Evolutionary conservation across 108 stramenopile species (phyloP).

Genomic region (Seminavis robusta): DNA sequence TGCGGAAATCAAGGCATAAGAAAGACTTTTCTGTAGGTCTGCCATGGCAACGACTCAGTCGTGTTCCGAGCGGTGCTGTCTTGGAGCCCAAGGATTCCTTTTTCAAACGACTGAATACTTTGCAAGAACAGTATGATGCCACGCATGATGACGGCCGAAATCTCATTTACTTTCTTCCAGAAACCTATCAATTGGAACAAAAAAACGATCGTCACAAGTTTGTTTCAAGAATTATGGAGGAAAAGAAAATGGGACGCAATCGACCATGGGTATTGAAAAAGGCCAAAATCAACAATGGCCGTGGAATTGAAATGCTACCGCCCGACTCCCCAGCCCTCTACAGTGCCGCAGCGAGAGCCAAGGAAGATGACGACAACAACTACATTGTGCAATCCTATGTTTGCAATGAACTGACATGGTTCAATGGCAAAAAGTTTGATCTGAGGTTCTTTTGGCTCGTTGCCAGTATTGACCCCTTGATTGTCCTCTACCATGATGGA

Average conservation of each 20-base stretch:
- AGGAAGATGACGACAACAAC: slow-evolving; percentile 1
- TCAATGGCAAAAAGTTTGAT: slow-evolving; percentile 27
- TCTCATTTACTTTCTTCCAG: slow-evolving; percentile 1
- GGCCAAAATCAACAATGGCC: slow-evolving; percentile 16
- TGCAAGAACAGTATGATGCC: no score
- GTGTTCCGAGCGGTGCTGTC: no score
- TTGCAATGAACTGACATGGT: slow-evolving; percentile 30
- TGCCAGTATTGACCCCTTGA: slow-evolving; percentile 30
- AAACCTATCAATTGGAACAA: slow-evolving; percentile 18
- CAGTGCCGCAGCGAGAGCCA: neutral
- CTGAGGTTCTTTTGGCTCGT: slow-evolving; percentile 34
- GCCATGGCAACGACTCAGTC: no score
- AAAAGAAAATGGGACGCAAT: slow-evolving; percentile 10
- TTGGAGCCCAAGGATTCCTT: no score
- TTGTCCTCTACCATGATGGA: slow-evolving; percentile 37
- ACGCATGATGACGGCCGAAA: no score
- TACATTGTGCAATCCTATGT: slow-evolving; percentile 29
- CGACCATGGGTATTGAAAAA: slow-evolving; percentile 21
- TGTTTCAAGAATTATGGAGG: neutral
- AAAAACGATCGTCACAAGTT: neutral
- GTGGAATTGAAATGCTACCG: slow-evolving; percentile 4
- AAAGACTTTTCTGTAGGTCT: no score
- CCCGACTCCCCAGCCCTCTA: slow-evolving; percentile 3
- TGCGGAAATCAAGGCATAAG: no score
- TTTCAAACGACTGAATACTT: no score